Evolutionary conservation across 2,329 filamentous ascomycete genomes (phyloP).

Genomic region (Metarhizium brunneum): DNA sequence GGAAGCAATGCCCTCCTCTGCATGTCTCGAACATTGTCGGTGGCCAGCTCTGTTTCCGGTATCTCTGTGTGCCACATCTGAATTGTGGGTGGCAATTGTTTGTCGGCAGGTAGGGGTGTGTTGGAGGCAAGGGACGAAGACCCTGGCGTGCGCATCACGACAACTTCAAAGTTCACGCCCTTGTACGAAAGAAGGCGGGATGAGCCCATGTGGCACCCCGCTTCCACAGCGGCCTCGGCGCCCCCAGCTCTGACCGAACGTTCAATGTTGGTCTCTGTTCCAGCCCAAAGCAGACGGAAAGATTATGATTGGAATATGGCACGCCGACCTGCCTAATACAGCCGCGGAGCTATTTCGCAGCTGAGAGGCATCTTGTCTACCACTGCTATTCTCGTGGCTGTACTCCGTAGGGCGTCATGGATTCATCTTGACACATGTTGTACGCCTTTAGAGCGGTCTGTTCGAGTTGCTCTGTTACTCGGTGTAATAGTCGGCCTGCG

Average conservation of each 20-base stretch:
- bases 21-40: background rate
- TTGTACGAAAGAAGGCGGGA: background rate
- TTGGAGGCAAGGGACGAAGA: background rate
- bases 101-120: background rate
- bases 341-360: background rate
- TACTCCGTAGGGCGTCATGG: background rate
- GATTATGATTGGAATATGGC: background rate
- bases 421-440: too few relatives aligned
- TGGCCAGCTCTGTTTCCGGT: background rate
- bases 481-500: too few relatives aligned
- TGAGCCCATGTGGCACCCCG: background rate
- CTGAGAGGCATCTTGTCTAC: background rate
- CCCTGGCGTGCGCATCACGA: background rate
- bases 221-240: constrained; percentile 19
- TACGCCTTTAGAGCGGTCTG: too few relatives aligned
- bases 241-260: constrained; percentile 16
- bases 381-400: background rate
- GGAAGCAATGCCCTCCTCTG: background rate
- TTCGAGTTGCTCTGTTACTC: too few relatives aligned
- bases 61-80: background rate
- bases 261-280: background rate
- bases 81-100: background rate
- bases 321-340: background rate
- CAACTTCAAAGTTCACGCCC: background rate
- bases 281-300: background rate